Conservation (phyloP, 768 basidiomycete species). For the Mycena galopus region DNA sequence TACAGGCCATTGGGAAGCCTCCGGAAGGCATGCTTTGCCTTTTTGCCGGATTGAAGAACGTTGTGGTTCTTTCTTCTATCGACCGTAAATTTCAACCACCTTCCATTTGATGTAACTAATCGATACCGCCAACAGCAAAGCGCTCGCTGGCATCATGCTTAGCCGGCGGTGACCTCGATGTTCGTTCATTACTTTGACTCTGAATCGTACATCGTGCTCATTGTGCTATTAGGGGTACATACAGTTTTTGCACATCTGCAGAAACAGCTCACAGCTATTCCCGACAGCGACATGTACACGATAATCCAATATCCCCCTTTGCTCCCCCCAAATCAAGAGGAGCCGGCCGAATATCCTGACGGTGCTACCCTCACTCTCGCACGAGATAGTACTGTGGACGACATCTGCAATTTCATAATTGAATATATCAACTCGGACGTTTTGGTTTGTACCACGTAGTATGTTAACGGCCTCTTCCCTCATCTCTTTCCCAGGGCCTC, state of each 20-base stretch:
- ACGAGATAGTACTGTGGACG: slow-evolving; percentile 69
- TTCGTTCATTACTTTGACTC: not conserved
- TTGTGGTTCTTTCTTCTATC: slow-evolving; percentile 74
- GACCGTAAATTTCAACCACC: slow-evolving; percentile 55
- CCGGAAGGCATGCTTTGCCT: slow-evolving; percentile 66
- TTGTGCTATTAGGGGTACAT: slow-evolving; percentile 59
- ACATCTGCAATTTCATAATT: slow-evolving; percentile 85
- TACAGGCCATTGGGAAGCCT: slow-evolving; percentile 79
- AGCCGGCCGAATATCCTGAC: slow-evolving; percentile 65
- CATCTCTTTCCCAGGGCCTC: slow-evolving; percentile 63
- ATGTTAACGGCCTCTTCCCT: not conserved
- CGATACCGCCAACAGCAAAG: slow-evolving; percentile 52
- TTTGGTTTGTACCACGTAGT: slow-evolving; percentile 60
- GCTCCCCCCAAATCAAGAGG: slow-evolving; percentile 63
- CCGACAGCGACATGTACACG: slow-evolving; percentile 72
- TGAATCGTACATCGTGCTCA: not conserved
- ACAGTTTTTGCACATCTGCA: not conserved
- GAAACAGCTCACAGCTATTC: slow-evolving; percentile 8
- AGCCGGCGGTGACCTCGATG: slow-evolving; percentile 83
- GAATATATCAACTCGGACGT: slow-evolving; percentile 89
- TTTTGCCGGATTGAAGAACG: slow-evolving; percentile 74
- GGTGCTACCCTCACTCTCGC: slow-evolving; percentile 54
- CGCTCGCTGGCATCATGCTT: slow-evolving; percentile 78
- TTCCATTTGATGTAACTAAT: not conserved
- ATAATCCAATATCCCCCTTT: slow-evolving; percentile 69